Base-by-base conservation (phyloP, 305 asterid species). In the Solanum hybrid region DNA sequence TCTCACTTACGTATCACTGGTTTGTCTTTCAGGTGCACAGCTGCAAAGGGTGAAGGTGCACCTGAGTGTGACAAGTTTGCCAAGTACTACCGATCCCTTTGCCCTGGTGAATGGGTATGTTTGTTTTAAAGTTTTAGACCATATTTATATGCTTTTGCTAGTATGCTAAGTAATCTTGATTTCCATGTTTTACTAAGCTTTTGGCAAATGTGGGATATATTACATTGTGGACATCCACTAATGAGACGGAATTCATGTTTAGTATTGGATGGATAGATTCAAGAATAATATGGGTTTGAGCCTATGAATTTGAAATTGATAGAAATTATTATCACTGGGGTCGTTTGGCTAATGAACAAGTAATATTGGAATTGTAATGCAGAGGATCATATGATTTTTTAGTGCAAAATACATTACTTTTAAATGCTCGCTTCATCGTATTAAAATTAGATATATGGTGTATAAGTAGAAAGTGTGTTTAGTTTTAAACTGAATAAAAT, bases 21-120 rank as follows among this genome's bases (percentile, higher is more conserved):
- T 32, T 85, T 85, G 77, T 60, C n/a, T 66, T 85, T 80, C 80
- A 90, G 92, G 45, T 90, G 92, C 81, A n/a, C 40, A 26, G 98
- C 96, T 90, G 97, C 98, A 37, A 95, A 96, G 91, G 97, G 98
- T 91, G 97, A 96, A 40, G 95, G 89, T 78, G 97, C 98, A 76
- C 92, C 95, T 0, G 98, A 96, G 90, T 96, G 98, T 87, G 95
- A 96, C 90, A 96, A 94, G 92, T 96, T 96, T 72, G 96, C 98
- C 72, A 96, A 95, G 89, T 96, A 95, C 85, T 95, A 96, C 73
- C 98, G 98, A 84, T 90, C 97, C 91, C 95, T 96, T 85, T 96
- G 98, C 88, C 98, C 98, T 1, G 95, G 96, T 73, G 98, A 96
- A 96, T 95, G 98, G 98, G 98, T 96, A 95, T 42, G 95, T 86